These are phyloP conservation scores for Saposhnikovia divaricata DNA, from an alignment of 129 eudicot genomes.

Conservation along the genomic window DNA sequence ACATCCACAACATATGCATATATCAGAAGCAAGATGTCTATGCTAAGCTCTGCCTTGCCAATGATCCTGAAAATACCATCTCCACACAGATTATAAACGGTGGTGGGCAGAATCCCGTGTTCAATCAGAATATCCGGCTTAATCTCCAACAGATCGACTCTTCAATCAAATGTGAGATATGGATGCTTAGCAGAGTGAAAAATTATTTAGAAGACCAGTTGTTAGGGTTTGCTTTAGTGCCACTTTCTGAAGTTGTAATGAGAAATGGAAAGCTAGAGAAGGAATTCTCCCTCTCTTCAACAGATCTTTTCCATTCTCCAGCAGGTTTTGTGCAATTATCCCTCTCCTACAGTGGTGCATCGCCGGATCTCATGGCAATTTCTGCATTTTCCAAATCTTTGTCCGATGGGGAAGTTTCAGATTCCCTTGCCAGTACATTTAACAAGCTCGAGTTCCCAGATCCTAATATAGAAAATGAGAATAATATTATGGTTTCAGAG, in stretches of 20 bases:
- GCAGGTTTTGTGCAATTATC: conserved; percentile 88
- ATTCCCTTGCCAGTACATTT: conserved; percentile 29
- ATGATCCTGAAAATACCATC: conserved; percentile 62
- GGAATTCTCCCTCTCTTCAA: conserved; percentile 72
- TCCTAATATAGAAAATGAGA: conserved; percentile 68
- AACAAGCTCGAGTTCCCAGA: conserved; percentile 92
- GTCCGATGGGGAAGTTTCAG: conserved; percentile 17
- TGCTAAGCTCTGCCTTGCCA: conserved; percentile 70
- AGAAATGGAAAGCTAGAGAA: conserved; percentile 52
- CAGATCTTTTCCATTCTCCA: conserved; percentile 88
- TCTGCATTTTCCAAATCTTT: conserved; percentile 22
- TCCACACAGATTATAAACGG: conserved; percentile 77
- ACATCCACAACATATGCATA: conserved; percentile 90
- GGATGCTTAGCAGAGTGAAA: conserved; percentile 84
- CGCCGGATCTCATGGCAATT: conserved; percentile 64
- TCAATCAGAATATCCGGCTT: conserved; percentile 54
- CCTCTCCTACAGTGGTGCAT: conserved; percentile 51
- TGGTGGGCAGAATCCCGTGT: conserved; percentile 79
- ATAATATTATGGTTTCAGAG: conserved; percentile 77
- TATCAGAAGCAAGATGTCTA: conserved; percentile 98
- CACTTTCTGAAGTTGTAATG: conserved; percentile 59
- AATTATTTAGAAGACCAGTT: conserved; percentile 86
- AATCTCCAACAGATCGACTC: conserved; percentile 38
- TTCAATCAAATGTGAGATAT: conserved; percentile 81
- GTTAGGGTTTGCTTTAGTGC: conserved; percentile 80